Conservation (phyloP, 2,329 filamentous ascomycete species). For the Botrytis pseudocinerea region DNA sequence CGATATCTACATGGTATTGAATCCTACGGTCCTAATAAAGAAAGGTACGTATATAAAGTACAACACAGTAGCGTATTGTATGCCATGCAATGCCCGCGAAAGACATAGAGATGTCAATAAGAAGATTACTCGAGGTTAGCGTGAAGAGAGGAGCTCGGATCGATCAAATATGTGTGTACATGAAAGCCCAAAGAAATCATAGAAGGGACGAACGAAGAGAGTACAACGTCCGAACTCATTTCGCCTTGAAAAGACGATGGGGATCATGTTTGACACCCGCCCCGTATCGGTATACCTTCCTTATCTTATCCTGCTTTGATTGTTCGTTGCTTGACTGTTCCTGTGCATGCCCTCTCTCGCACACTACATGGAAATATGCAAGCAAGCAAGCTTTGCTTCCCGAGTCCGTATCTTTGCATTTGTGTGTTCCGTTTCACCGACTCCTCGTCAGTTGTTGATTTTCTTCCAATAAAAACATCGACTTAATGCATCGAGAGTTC, state of each 20-base stretch:
- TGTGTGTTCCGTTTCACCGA: background rate
- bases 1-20: background rate
- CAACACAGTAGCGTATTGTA: background rate
- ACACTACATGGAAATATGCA: background rate
- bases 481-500: background rate
- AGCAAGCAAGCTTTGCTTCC: conserved; percentile 19
- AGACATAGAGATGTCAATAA: background rate
- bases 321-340: background rate
- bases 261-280: conserved; percentile 13
- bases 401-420: conserved; percentile 18
- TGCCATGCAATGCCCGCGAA: background rate
- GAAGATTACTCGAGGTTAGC: background rate
- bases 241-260: conserved; percentile 24
- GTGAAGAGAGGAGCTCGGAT: conserved; percentile 1
- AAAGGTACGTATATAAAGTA: background rate
- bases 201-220: background rate
- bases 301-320: background rate
- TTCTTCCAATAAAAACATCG: background rate
- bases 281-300: conserved; percentile 6
- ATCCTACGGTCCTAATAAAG: background rate
- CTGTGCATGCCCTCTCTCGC: conserved; percentile 1
- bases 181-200: background rate
- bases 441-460: background rate
- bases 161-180: background rate
- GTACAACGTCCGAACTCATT: background rate